These are phyloP conservation scores for Fraxinus pennsylvanica DNA, from an alignment of 257 asterid species.

Conservation along the genomic window DNA sequence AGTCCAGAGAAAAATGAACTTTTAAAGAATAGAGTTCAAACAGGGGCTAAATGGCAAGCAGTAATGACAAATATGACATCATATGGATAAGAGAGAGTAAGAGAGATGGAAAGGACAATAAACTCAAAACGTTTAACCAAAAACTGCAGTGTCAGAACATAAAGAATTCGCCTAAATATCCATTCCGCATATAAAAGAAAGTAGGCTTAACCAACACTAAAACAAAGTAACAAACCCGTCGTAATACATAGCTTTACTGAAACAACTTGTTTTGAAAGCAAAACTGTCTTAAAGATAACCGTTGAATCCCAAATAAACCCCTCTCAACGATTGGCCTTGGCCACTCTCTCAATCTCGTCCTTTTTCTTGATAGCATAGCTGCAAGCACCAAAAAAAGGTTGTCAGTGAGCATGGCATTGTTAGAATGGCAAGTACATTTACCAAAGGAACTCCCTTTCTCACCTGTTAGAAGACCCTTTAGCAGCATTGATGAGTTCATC, in stretches of 20 bases:
- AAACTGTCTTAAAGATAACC: not conserved
- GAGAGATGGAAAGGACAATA: not conserved
- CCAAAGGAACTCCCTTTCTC: not conserved
- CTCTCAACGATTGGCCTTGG: constrained; percentile 11
- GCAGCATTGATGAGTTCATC: constrained; percentile 11
- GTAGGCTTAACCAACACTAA: not conserved
- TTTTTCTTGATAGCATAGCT: constrained; percentile 10
- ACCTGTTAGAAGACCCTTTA: constrained; percentile 7
- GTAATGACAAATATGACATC: too few species aligned
- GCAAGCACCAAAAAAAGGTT: not conserved
- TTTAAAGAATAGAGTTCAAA: too few species aligned
- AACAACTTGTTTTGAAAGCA: not conserved
- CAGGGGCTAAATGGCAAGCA: too few species aligned
- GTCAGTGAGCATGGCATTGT: not conserved
- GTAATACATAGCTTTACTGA: not conserved
- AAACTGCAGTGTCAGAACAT: not conserved
- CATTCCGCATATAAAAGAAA: not conserved
- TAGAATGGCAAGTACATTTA: not conserved
- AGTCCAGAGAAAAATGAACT: too few species aligned
- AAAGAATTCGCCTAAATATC: not conserved
- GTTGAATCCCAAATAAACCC: not conserved
- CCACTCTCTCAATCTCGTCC: constrained; percentile 7
- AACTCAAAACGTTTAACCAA: not conserved
- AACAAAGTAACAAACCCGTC: not conserved
- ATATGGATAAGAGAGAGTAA: too few species aligned